A percentile compares a stretch with the other conserved stretches of the same genome.
Conservation (phyloP, 208 protist genomes). For the Balamuthia mandrillaris region DNA sequence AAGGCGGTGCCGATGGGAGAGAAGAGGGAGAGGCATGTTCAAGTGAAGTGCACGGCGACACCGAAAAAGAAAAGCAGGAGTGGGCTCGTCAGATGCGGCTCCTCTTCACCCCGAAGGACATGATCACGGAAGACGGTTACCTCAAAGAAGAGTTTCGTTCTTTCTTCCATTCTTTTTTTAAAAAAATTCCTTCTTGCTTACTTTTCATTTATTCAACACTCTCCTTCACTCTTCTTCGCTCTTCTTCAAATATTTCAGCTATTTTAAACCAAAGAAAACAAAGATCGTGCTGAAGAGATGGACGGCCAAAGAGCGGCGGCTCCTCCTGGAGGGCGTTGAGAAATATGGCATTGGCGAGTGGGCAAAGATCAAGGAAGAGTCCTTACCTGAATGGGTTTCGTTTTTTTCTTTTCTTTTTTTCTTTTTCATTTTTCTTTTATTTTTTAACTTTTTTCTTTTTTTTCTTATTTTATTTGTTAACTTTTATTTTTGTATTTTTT, state of each 20-base stretch:
- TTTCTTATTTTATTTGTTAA: no score
- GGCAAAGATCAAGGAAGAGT: neutral
- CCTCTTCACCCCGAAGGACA: neutral
- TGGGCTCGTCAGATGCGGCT: constrained; percentile 8
- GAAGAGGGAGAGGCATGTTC: neutral
- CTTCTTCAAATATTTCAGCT: neutral
- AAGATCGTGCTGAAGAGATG: constrained; percentile 1
- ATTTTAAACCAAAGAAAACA: constrained; percentile 14
- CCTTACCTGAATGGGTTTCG: neutral
- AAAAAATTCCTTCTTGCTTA: neutral
- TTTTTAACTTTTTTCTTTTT: no score
- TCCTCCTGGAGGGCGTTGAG: neutral
- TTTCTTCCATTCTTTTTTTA: neutral
- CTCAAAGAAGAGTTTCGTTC: neutral
- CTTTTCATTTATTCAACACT: neutral
- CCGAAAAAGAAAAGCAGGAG: constrained; percentile 2
- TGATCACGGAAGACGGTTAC: neutral
- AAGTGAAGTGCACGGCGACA: no score
- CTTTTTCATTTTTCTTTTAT: no score
- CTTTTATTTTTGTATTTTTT: no score
- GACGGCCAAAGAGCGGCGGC: neutral
- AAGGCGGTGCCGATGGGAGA: neutral
- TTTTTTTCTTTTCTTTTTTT: neutral
- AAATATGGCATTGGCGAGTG: constrained; percentile 15
- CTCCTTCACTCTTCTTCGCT: neutral